Evolutionary conservation across 352 stramenopile genomes (phyloP).

Genomic region (Pythium sp.): DNA sequence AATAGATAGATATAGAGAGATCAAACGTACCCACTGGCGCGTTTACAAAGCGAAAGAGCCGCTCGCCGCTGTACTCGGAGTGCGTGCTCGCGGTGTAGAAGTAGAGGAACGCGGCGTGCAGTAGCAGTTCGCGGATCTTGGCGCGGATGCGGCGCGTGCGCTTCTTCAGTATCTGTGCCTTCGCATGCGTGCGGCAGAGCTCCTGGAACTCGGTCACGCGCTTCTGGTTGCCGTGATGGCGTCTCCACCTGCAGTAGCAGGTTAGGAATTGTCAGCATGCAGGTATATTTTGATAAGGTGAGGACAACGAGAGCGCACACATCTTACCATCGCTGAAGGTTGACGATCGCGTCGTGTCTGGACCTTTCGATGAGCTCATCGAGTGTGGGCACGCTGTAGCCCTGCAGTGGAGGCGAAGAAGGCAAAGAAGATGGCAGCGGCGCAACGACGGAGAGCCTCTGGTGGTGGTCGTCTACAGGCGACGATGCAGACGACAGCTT

Average conservation of each 20-base stretch:
- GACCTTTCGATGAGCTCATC: constrained; percentile 43
- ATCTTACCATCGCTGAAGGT: constrained; percentile 36
- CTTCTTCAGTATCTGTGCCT: constrained; percentile 27
- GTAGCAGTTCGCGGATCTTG: constrained; percentile 45
- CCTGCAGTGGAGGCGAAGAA: neutral
- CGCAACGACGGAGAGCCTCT: neutral
- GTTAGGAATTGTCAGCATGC: neutral
- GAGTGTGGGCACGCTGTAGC: constrained; percentile 19
- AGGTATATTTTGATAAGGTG: neutral
- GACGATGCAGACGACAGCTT: neutral
- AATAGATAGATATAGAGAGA: neutral
- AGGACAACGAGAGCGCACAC: neutral
- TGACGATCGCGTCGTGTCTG: constrained; percentile 31
- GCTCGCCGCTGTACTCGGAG: constrained; percentile 27
- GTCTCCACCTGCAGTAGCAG: constrained; percentile 30
- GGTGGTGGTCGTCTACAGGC: neutral
- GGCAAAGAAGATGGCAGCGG: neutral
- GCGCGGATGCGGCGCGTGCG: constrained; percentile 33
- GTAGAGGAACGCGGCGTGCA: constrained; percentile 47
- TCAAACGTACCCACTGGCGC: constrained; percentile 28
- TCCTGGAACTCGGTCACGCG: constrained; percentile 31
- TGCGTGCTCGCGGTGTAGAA: constrained; percentile 36
- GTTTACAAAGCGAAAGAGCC: constrained; percentile 33
- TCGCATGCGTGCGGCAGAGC: constrained; percentile 26
- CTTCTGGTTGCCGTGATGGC: constrained; percentile 28